Evolutionary conservation across 2,329 filamentous ascomycete species (phyloP), one percentile per base, ranked within the genome.

Genomic region (Chalaropsis thielavioides): DNA sequence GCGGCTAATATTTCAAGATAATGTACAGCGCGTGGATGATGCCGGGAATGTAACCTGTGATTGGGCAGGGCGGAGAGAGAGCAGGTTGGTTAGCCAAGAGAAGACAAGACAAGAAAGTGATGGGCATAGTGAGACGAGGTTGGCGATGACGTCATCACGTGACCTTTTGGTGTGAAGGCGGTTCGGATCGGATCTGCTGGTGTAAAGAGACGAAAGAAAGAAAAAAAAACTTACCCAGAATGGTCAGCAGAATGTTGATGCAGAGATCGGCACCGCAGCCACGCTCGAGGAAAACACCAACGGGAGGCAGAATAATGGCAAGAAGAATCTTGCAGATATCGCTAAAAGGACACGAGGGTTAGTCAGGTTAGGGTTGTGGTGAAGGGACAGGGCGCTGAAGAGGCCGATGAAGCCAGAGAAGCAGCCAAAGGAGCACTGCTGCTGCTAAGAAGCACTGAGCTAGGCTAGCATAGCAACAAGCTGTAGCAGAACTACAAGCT

Each of bases 11-110:
- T 78, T 92, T 94, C 72, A 94, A 81, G 71, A 95, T 94, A 73
- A 95, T 92, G 82, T 94, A 95, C 79, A 95, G 78, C 68, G 91
- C 91, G 80, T 96, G 91, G 76, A 95, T 90, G 79, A 95, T 92
- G 76, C 90, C 89, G 69, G 87, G 88, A 72, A 92, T 82, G 74
- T 81, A 81, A 73, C 78, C 78, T 79, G 63, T 44, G 46, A 43
- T 22, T 31, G 31, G 31, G 31, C 31, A 31, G 31, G 3, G 31
- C n/a, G 19, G 43, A 4, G n/a, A 31, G 31, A 17, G 27, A 58
- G 35, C 13, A 67, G 8, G 22, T 17, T 17, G 22, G 62, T 66
- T 64, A 60, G 61, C 38, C 22, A 56, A 19, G 31, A 31, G 3
- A 31, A n/a, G 31, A 31, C 31, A 31, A n/a, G 41, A 13, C 10